Evolutionary conservation across 495 filamentous ascomycete species (phyloP).

Genomic region (Aspergillus campestris): DNA sequence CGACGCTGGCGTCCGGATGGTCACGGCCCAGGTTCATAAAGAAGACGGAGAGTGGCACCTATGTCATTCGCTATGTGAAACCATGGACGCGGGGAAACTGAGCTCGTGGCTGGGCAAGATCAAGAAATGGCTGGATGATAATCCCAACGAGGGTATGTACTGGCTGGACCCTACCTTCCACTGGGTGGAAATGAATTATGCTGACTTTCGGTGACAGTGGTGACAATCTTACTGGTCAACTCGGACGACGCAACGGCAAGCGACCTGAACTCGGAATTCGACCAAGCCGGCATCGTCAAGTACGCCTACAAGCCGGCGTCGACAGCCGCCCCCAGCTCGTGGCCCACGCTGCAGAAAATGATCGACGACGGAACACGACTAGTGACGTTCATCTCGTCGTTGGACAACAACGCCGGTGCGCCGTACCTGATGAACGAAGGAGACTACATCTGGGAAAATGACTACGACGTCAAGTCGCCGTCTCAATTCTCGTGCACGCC

Average conservation of each 20-base stretch:
- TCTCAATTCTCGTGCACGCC: conserved; percentile 59
- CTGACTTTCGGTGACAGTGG: conserved; percentile 33
- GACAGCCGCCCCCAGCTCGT: conserved; percentile 37
- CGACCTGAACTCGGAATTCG: conserved; percentile 49
- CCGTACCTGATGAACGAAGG: conserved; percentile 70
- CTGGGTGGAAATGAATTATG: neutral
- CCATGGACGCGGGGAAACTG: conserved; percentile 60
- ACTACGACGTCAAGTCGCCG: conserved; percentile 55
- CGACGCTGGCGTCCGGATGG: conserved; percentile 59
- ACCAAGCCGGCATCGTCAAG: conserved; percentile 45
- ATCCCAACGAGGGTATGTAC: conserved; percentile 53
- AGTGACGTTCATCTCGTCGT: conserved; percentile 54
- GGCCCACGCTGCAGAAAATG: conserved; percentile 63
- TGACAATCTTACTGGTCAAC: conserved; percentile 69
- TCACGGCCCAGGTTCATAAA: conserved; percentile 65
- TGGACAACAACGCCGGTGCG: conserved; percentile 35
- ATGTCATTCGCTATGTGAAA: conserved; percentile 55
- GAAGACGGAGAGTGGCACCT: conserved; percentile 47
- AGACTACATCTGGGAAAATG: conserved; percentile 67
- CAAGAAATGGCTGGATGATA: conserved; percentile 57
- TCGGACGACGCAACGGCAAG: conserved; percentile 48
- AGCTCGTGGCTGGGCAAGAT: conserved; percentile 53
- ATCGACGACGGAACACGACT: conserved; percentile 56
- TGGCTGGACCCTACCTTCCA: neutral
- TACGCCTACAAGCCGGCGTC: conserved; percentile 54